A percentile compares a stretch with the other conserved stretches of the same genome.
These are phyloP conservation scores for Candida sakaeoensis DNA, from an alignment of 805 yeast species.

Conservation along the genomic window DNA sequence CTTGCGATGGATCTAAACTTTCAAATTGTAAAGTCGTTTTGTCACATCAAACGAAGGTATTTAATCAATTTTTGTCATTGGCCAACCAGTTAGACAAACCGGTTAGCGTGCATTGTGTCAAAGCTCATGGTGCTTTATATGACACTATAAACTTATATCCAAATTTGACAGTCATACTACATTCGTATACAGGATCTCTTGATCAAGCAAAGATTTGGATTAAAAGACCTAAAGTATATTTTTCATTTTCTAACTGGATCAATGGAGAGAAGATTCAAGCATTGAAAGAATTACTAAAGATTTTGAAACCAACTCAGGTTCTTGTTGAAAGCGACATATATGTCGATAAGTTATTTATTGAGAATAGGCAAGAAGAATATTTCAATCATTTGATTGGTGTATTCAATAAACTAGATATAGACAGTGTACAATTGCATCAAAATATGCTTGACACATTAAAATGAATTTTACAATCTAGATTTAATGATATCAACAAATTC, in stretches of 20 bases:
- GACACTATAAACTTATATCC: constrained; percentile 32
- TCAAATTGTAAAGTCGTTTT: constrained; percentile 51
- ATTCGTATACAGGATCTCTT: constrained; percentile 80
- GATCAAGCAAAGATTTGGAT: constrained; percentile 60
- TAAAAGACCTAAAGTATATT: constrained; percentile 33
- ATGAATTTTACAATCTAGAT: constrained; percentile 62
- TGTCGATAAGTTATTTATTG: constrained; percentile 21
- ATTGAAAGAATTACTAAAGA: constrained; percentile 16
- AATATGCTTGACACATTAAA: constrained; percentile 12
- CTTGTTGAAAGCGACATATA: constrained; percentile 36
- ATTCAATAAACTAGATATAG: constrained; percentile 13
- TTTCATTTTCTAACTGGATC: constrained; percentile 54
- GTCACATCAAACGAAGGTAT: constrained; percentile 61
- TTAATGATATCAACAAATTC: constrained; percentile 95
- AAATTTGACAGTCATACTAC: constrained; percentile 55
- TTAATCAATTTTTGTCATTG: constrained; percentile 47
- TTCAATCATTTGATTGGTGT: constrained; percentile 20
- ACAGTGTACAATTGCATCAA: constrained; percentile 6
- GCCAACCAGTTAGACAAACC: constrained; percentile 50
- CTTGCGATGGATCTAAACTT: constrained; percentile 18
- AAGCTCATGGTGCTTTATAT: constrained; percentile 61
- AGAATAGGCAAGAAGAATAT: constrained; percentile 15
- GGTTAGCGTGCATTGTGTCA: constrained; percentile 82
- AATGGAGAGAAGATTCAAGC: constrained; percentile 32
- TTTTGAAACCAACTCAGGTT: constrained; percentile 21